These are phyloP conservation scores for Sporothrix mexicana DNA, from an alignment of 2,329 filamentous ascomycete species.

Conservation along the genomic window DNA sequence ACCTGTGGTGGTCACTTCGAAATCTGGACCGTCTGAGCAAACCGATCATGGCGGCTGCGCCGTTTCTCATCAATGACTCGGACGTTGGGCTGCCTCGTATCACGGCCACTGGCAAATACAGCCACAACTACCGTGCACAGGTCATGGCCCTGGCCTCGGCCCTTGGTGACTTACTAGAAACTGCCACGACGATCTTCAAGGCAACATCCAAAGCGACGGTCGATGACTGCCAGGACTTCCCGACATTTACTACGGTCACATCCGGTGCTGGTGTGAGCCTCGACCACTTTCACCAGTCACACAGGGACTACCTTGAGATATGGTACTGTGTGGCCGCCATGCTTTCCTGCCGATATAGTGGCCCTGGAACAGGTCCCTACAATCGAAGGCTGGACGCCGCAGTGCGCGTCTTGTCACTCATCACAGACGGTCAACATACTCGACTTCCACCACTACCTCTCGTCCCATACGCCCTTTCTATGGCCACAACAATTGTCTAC, in stretches of 20 bases:
- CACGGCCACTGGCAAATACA: not conserved
- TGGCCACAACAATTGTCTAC: slow-evolving; percentile 19
- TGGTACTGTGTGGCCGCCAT: slow-evolving; percentile 25
- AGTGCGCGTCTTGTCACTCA: not conserved
- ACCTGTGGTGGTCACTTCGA: slow-evolving; percentile 27
- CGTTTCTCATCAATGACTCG: slow-evolving; percentile 19
- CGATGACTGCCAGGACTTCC: slow-evolving; percentile 24
- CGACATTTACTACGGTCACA: not conserved
- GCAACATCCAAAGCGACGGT: slow-evolving; percentile 7
- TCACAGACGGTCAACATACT: slow-evolving; percentile 1
- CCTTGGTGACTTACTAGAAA: slow-evolving; percentile 12
- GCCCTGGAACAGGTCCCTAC: not conserved
- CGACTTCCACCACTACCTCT: not conserved
- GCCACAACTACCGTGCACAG: slow-evolving; percentile 4
- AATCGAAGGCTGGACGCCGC: slow-evolving; percentile 14
- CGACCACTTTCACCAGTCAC: not conserved
- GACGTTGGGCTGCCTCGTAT: slow-evolving; percentile 16
- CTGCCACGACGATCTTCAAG: slow-evolving; percentile 20
- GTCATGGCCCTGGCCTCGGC: slow-evolving; percentile 13
- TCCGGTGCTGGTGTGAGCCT: not conserved
- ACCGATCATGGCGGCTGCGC: slow-evolving; percentile 24
- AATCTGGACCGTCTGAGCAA: slow-evolving; percentile 24
- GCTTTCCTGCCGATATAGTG: slow-evolving; percentile 22
- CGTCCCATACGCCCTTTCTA: slow-evolving; percentile 21
- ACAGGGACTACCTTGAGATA: slow-evolving; percentile 22